These are phyloP conservation scores for Colletotrichum cuscutae DNA, from an alignment of 2,329 filamentous ascomycete species.

Conservation along the genomic window DNA sequence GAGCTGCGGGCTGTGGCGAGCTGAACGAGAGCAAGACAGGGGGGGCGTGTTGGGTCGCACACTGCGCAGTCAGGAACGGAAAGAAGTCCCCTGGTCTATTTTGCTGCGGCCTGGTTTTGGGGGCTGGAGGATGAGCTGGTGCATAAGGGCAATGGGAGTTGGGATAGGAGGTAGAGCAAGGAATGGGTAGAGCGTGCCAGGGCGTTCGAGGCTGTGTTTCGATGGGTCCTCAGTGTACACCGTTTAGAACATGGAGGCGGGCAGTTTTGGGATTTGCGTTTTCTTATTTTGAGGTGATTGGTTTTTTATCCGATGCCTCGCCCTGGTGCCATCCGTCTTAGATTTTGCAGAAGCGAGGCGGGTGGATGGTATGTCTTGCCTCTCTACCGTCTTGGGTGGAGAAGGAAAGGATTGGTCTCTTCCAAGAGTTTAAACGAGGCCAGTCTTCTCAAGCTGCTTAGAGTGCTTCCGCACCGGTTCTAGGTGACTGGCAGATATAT, in stretches of 20 bases:
- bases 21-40: neutral
- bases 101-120: neutral
- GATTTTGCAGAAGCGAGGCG: no score
- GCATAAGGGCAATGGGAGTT: neutral
- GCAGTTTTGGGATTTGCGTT: no score
- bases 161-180: neutral
- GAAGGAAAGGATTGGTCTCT: neutral
- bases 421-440: neutral
- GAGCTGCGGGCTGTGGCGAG: neutral
- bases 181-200: neutral
- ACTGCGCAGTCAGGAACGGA: neutral
- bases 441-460: neutral
- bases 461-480: neutral
- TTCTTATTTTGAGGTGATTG: no score
- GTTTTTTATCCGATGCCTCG: no score
- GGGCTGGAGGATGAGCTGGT: neutral
- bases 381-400: neutral
- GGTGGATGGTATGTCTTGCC: no score
- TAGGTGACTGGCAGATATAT: neutral
- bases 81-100: neutral
- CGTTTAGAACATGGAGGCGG: no score
- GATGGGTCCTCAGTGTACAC: neutral
- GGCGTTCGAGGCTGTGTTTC: neutral
- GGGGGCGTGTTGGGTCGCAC: neutral
- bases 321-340: no score